Evolutionary conservation across 2,329 filamentous ascomycete genomes (phyloP), one percentile per base, ranked within the genome.

Genomic region (Cucurbitaria berberidis): DNA sequence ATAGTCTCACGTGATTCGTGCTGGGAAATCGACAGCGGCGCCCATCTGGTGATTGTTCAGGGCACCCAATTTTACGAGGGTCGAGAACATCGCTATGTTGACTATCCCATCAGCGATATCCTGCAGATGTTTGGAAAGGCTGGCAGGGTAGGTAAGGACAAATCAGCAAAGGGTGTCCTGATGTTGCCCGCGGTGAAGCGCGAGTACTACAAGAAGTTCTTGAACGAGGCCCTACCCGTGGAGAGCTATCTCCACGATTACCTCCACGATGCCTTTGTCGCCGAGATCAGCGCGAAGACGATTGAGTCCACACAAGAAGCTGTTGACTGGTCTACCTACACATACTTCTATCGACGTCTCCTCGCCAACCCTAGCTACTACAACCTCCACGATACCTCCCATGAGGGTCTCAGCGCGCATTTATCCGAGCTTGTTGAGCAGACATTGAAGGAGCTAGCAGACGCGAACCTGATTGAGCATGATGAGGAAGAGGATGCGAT

Each of bases 121-220:
- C 79, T 99, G 49, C 95, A 99, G 70, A 99, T 99, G 93, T 96
- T 98, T 66, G 95, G 95, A 64, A 96, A 95, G 76, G 90, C 95
- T 32, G 87, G 93, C 48, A 86, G 89, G 35, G 86, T 91, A 1
- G 84, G 88, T 3, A 83, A 87, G 69, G 92, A 96, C 67, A 91
- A 90, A 51, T 84, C 89, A 51, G 89, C 90, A 40, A 91, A 90
- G 57, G 96, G 93, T 63, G 91, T 99, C n/a, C 82, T 99, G 39
- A 98, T 99, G 95, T 86, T 97, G 10, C 92, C 93, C 2, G 88
- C 90, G 16, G 91, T 96, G 42, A 97, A 96, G 82, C 88, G 95
- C 32, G 93, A 97, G 59, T 99, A 96, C 77, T 99, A 98, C 84
- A 96, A 95, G 79, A 99, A 99, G 77, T 99, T 99, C 81, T 79